Conservation (phyloP, 352 stramenopile species). For the Globisporangium irregulare region DNA sequence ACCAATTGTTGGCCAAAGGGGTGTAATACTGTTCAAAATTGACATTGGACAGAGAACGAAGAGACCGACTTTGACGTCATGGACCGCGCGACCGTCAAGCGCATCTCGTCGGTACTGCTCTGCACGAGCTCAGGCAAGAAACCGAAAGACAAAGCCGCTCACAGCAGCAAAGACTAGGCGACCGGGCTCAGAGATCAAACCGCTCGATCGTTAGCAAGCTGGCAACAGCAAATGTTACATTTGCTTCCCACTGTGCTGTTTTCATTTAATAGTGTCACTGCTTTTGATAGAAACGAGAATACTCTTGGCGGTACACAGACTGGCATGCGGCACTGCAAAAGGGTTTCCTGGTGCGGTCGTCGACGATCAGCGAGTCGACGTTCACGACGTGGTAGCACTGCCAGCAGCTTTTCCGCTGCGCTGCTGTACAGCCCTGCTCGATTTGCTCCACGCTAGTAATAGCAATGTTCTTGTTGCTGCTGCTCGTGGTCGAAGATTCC, state of each 20-base stretch:
- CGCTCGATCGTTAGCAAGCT: no score
- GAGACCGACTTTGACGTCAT: constrained; percentile 70
- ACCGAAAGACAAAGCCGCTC: constrained; percentile 19
- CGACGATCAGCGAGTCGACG: constrained; percentile 37
- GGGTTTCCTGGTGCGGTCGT: constrained; percentile 38
- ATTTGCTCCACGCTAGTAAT: constrained; percentile 28
- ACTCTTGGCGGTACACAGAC: constrained; percentile 40
- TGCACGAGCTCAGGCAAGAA: constrained; percentile 67
- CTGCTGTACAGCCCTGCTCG: constrained; percentile 44
- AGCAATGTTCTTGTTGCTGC: not conserved
- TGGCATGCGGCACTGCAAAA: constrained; percentile 56
- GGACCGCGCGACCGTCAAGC: constrained; percentile 76
- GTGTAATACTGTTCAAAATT: not conserved
- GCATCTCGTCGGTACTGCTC: constrained; percentile 66
- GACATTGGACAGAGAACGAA: constrained; percentile 32
- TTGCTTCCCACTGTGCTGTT: no score
- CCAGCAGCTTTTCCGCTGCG: constrained; percentile 69
- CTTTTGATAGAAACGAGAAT: constrained; percentile 52
- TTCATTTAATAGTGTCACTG: constrained; percentile 3
- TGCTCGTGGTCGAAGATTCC: constrained; percentile 3
- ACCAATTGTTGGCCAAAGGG: not conserved
- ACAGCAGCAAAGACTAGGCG: not conserved
- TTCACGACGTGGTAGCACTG: constrained; percentile 70
- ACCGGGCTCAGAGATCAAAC: not conserved
- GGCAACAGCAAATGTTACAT: not conserved